Percentiles rank a stretch among this genome's conserved stretches.
phyloP scores from a whole-genome alignment of 257 asterid genomes.

The Nicotiana otophora region DNA sequence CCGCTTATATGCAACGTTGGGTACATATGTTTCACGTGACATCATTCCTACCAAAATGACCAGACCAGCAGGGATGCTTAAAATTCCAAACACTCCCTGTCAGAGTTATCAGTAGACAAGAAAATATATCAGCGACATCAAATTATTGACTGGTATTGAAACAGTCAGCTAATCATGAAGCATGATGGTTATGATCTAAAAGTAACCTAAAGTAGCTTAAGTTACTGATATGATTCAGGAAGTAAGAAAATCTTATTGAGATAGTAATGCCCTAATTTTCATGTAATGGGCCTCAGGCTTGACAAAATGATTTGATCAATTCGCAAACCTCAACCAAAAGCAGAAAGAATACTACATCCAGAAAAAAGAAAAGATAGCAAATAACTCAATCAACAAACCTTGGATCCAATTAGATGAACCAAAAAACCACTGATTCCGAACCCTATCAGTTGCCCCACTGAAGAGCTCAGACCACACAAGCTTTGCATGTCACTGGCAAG shows the following conservation, averaged over 20 bases:
- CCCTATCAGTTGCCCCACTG: constrained; percentile 61
- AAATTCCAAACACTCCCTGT: constrained; percentile 59
- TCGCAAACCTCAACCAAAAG: neutral
- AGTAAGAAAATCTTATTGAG: neutral
- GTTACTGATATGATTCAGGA: neutral
- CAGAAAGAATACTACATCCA: neutral
- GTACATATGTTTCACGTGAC: constrained; percentile 37
- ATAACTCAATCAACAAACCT: constrained; percentile 30
- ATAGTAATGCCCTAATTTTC: neutral
- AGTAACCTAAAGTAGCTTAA: neutral
- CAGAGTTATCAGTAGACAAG: neutral
- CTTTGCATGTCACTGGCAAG: constrained; percentile 72
- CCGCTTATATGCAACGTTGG: neutral
- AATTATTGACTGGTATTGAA: neutral
- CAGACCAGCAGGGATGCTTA: constrained; percentile 50
- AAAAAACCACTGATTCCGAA: constrained; percentile 57
- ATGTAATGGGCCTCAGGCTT: neutral
- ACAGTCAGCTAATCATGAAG: neutral
- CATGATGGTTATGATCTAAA: neutral
- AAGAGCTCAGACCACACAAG: constrained; percentile 52
- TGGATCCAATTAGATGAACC: constrained; percentile 58
- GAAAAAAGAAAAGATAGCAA: neutral
- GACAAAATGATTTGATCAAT: neutral
- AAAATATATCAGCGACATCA: neutral
- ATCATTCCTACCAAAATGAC: constrained; percentile 52